Base-by-base conservation (phyloP, 768 basidiomycete genomes). In the Scleroderma citrinum region DNA sequence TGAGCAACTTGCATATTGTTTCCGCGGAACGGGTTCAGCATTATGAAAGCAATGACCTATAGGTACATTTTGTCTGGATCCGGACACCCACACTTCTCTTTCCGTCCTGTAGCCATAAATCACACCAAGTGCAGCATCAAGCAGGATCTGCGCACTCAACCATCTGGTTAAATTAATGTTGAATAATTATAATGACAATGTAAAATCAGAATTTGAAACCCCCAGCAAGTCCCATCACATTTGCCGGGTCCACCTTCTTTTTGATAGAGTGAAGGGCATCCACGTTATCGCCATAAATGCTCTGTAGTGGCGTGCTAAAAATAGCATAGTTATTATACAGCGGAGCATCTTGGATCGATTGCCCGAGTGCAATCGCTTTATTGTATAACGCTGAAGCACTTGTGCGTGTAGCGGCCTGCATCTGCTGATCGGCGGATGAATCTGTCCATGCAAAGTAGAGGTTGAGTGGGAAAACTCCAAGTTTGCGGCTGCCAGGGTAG, bases 181-280 rank as follows among this genome's bases (percentile, higher is more conserved):
- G 4, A 29, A 29, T 29, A 29, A 8, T 29, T 29, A 29, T 29
- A 4, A 29, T 5, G 26, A 29, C 26, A 5, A 29, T 4, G 26
- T 8, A 29, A 8, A 29, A 29, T 5, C 26, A 73, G 39, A 80
- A 64, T 63, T 82, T 84, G 62, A 75, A 84, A 7, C 83, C 84
- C 4, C 83, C 83, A n/a, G 83, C 72, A 16, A 83, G 73, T 12
- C 72, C 75, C 82, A 87, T 86, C 35, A 84, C 71, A 56, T 78
- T 72, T 8, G 64, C 45, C 0, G 83, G 83, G 60, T 87, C 84
- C 46, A 78, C 69, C 19, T 42, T 47, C 48, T 51, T 56, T 56
- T 76, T 79, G 14, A 83, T 60, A 11, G 46, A 51, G 46, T 59
- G 50, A 50, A 84, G 55, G 44, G 40, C 59, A 12, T 59, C 58